phyloP scores from a whole-genome alignment of 2,329 filamentous ascomycete species.

The Ceratocystis diversiconidia region DNA sequence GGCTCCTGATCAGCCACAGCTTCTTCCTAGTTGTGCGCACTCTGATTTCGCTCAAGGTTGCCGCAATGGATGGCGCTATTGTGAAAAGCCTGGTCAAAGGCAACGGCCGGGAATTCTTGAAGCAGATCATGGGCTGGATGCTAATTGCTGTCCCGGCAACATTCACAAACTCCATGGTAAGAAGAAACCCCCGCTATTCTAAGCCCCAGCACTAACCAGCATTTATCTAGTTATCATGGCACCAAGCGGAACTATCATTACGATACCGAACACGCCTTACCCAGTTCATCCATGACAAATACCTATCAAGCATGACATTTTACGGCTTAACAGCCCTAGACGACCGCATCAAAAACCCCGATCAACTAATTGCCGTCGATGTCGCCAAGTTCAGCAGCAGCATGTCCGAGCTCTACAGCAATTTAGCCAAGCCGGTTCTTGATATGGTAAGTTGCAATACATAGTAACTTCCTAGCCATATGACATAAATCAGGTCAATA shows the following conservation, averaged over 20 bases:
- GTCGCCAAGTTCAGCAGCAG: constrained; percentile 94
- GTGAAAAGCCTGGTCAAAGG: constrained; percentile 88
- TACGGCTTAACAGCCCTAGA: constrained; percentile 92
- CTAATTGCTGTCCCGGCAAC: constrained; percentile 87
- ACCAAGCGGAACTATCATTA: constrained; percentile 86
- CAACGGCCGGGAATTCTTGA: constrained; percentile 77
- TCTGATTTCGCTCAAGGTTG: constrained; percentile 86
- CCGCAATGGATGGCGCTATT: constrained; percentile 83
- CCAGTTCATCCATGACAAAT: constrained; percentile 89
- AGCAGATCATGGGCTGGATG: constrained; percentile 96
- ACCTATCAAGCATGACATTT: constrained; percentile 94
- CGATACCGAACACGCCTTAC: constrained; percentile 88
- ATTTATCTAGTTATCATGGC: constrained; percentile 67
- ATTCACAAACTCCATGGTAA: constrained; percentile 96
- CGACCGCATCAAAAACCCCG: constrained; percentile 95
- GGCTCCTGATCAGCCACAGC: constrained; percentile 77
- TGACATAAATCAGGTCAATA: not conserved
- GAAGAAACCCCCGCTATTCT: not conserved
- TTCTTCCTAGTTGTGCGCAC: constrained; percentile 85
- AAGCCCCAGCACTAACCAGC: not conserved
- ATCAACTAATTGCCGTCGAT: constrained; percentile 93
- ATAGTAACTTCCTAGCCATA: not conserved
- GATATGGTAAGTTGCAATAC: constrained; percentile 53
- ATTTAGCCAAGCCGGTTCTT: constrained; percentile 82
- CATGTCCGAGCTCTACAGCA: constrained; percentile 87